These are phyloP conservation scores for Lojkania enalia DNA, from an alignment of 2,329 filamentous ascomycete species.

Conservation along the genomic window DNA sequence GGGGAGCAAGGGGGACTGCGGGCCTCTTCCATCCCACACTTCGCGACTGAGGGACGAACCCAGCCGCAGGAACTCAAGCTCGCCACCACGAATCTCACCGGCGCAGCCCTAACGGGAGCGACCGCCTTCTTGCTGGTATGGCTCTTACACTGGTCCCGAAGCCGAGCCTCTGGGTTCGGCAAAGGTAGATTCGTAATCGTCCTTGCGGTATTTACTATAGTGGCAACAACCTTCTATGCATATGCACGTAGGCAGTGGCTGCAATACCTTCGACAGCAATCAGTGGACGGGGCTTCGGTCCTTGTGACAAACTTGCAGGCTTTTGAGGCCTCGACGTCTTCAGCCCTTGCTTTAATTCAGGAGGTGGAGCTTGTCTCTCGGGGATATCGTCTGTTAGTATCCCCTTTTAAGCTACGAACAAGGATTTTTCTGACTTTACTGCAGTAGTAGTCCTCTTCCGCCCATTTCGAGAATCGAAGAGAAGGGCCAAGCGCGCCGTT, in stretches of 20 bases:
- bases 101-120: conserved; percentile 66
- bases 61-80: conserved; percentile 41
- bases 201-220: conserved; percentile 55
- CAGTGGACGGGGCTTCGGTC: conserved; percentile 67
- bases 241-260: conserved; percentile 81
- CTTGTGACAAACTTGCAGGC: conserved; percentile 77
- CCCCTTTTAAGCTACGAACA: conserved; percentile 8
- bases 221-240: conserved; percentile 66
- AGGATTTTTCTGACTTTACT: conserved; percentile 25
- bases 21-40: conserved; percentile 32
- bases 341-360: conserved; percentile 80
- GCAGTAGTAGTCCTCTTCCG: conserved; percentile 81
- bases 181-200: conserved; percentile 57
- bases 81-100: conserved; percentile 61
- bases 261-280: conserved; percentile 74
- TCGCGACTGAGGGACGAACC: conserved; percentile 25
- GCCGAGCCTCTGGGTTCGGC: conserved; percentile 56
- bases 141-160: conserved; percentile 71
- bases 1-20: conserved; percentile 59
- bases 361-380: conserved; percentile 95
- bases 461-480: conserved; percentile 93
- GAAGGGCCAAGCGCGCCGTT: conserved; percentile 75
- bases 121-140: conserved; percentile 66
- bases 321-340: conserved; percentile 76
- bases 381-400: conserved; percentile 77